Evolutionary conservation across 176 grass and related monocot genomes (phyloP).

Genomic region (Avena atlantica): DNA sequence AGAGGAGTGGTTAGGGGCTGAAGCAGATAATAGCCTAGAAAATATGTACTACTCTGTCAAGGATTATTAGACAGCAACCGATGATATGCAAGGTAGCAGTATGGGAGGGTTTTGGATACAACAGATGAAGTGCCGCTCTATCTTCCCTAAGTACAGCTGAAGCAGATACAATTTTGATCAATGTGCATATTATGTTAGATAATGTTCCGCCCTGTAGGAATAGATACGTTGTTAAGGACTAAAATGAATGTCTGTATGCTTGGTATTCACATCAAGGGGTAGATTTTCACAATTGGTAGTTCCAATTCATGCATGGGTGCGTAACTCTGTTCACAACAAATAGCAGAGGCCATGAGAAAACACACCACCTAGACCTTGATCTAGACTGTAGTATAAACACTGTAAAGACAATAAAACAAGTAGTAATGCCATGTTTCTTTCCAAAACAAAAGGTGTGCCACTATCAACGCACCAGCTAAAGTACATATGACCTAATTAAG

Average conservation of each 20-base stretch:
- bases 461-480: not conserved
- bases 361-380: too few relatives aligned
- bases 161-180: not conserved
- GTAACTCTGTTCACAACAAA: not conserved
- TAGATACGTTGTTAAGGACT: not conserved
- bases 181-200: not conserved
- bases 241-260: not conserved
- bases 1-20: not conserved
- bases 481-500: not conserved
- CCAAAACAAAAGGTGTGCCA: not conserved
- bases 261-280: not conserved
- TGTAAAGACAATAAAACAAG: too few relatives aligned
- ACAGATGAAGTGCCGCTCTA: not conserved
- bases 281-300: not conserved
- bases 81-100: not conserved
- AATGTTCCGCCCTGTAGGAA: not conserved
- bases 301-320: not conserved
- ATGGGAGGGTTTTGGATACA: not conserved
- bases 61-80: not conserved
- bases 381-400: too few relatives aligned
- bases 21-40: constrained; percentile 1
- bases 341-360: too few relatives aligned
- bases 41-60: not conserved
- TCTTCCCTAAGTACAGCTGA: not conserved
- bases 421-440: too few relatives aligned